Conservation (phyloP, 352 stramenopile species). For the Nothophytophthora sp. region DNA sequence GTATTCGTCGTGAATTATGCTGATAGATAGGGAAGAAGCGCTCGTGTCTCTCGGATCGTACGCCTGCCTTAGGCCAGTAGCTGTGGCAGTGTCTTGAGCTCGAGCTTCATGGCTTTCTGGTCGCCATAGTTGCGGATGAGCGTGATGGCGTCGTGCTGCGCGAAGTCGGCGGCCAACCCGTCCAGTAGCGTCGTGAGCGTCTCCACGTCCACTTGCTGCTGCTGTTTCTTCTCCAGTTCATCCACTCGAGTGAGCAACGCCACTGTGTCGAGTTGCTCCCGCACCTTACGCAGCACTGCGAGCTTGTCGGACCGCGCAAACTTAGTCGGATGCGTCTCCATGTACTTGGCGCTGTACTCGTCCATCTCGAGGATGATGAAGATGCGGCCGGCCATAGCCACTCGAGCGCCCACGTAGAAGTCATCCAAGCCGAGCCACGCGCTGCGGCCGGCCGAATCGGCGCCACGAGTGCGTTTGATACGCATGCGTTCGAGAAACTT, state of each 20-base stretch:
- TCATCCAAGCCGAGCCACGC: constrained; percentile 60
- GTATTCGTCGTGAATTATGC: no score
- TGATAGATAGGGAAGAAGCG: no score
- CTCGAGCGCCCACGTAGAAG: constrained; percentile 72
- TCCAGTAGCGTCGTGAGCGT: constrained; percentile 53
- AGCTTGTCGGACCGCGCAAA: constrained; percentile 75
- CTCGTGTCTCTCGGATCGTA: no score
- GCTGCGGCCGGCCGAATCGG: constrained; percentile 30
- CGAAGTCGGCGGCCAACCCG: constrained; percentile 43
- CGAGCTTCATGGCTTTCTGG: constrained; percentile 61
- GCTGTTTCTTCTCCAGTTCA: constrained; percentile 26
- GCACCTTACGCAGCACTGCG: constrained; percentile 58
- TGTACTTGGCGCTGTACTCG: constrained; percentile 84
- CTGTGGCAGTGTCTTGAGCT: constrained; percentile 45
- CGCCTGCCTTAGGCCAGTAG: constrained; percentile 38
- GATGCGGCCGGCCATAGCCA: constrained; percentile 62
- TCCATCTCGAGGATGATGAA: constrained; percentile 86
- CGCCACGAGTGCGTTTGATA: constrained; percentile 46
- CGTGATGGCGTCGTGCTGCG: constrained; percentile 66
- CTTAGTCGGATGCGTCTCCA: constrained; percentile 61
- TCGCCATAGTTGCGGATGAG: constrained; percentile 70
- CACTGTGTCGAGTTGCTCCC: constrained; percentile 37
- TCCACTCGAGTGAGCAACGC: constrained; percentile 25
- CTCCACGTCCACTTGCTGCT: constrained; percentile 42
- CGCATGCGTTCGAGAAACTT: constrained; percentile 85